Conservation (phyloP, 352 stramenopile genomes). For the Plasmopara viticola region DNA sequence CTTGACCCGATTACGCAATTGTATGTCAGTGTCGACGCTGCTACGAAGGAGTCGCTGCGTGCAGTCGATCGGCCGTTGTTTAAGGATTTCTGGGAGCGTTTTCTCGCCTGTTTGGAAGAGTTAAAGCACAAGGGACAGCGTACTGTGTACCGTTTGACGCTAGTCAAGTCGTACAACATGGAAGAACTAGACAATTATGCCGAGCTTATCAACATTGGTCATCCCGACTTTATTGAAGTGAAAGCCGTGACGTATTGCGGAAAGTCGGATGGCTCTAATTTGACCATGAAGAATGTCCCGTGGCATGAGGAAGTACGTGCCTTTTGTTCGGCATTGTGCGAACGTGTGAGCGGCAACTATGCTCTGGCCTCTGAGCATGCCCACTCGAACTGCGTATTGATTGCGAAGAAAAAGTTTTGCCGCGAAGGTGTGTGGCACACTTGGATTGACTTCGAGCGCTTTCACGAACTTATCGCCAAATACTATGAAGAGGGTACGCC, state of each 20-base stretch:
- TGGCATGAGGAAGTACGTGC: constrained; percentile 96
- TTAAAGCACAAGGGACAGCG: constrained; percentile 94
- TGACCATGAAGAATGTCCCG: constrained; percentile 98
- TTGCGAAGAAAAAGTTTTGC: constrained; percentile 89
- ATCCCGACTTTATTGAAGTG: constrained; percentile 93
- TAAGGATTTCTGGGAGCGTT: constrained; percentile 96
- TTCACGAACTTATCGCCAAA: constrained; percentile 83
- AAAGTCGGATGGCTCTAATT: constrained; percentile 95
- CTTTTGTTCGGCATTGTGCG: constrained; percentile 82
- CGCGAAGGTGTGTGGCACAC: constrained; percentile 93
- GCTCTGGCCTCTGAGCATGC: constrained; percentile 93
- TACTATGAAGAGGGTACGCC: constrained; percentile 76
- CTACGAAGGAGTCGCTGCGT: constrained; percentile 94
- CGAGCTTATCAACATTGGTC: constrained; percentile 87
- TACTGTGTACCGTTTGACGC: constrained; percentile 95
- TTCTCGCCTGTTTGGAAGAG: constrained; percentile 86
- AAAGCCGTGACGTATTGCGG: constrained; percentile 98
- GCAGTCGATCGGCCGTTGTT: constrained; percentile 95
- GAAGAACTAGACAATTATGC: constrained; percentile 93
- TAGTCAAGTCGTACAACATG: constrained; percentile 98
- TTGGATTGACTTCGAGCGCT: constrained; percentile 99
- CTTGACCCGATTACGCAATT: constrained; percentile 97
- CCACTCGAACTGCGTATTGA: constrained; percentile 94
- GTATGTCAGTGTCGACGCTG: constrained; percentile 98
- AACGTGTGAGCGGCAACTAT: constrained; percentile 84